Conservation (phyloP, 495 filamentous ascomycete genomes). For the Schizothecium vesticola region DNA sequence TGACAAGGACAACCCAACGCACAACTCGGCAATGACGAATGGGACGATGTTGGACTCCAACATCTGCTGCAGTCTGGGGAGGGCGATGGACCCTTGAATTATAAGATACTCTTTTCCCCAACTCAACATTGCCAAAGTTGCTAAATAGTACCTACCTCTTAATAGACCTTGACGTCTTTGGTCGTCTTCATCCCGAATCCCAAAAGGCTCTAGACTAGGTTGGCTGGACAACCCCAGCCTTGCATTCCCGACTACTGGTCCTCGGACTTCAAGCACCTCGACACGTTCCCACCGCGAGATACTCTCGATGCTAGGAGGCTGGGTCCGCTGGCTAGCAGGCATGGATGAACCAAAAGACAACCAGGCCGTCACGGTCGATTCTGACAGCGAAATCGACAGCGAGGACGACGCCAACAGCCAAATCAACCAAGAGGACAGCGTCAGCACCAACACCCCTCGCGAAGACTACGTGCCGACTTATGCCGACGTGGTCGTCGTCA, state of each 20-base stretch:
- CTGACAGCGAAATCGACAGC: neutral
- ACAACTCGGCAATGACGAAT: neutral
- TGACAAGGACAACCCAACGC: neutral
- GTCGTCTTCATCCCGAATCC: neutral
- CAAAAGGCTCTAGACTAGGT: neutral
- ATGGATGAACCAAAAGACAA: neutral
- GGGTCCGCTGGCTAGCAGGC: neutral
- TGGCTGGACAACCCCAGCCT: neutral
- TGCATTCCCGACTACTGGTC: neutral
- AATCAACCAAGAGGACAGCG: neutral
- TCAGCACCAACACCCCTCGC: neutral
- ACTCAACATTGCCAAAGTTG: neutral
- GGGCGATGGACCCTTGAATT: neutral
- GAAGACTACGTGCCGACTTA: constrained; percentile 27
- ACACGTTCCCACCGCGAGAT: neutral
- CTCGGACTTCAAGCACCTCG: neutral
- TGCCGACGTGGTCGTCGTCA: constrained; percentile 44
- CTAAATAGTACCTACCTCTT: neutral
- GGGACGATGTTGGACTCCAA: neutral
- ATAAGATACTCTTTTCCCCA: neutral
- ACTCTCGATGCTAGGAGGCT: neutral
- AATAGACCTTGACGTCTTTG: neutral
- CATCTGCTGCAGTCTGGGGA: neutral
- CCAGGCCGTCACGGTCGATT: neutral
- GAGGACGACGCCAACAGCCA: neutral